Conservation (phyloP, 192 early-diverging fungal species). For the Backusella mclennaniae region DNA sequence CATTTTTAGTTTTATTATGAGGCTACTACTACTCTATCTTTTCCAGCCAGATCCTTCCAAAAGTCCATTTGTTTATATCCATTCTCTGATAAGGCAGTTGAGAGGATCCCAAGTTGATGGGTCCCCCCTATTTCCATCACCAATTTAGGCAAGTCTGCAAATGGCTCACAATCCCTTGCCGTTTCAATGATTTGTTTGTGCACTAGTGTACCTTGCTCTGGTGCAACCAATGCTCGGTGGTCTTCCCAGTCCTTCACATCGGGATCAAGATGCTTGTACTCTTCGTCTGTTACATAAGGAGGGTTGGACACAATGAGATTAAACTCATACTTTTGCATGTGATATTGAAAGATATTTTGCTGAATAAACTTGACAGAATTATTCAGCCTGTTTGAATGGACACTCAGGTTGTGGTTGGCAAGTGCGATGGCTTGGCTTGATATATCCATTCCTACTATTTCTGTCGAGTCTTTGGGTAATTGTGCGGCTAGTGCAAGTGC, state of each 20-base stretch:
- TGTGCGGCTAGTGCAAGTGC: conserved; percentile 67
- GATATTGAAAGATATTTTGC: conserved; percentile 43
- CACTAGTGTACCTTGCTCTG: conserved; percentile 57
- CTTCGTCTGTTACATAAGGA: conserved; percentile 77
- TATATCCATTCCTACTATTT: conserved; percentile 66
- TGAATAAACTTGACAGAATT: conserved; percentile 46
- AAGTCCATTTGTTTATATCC: conserved; percentile 60
- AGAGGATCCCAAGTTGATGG: conserved; percentile 60
- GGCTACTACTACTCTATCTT: conserved; percentile 64
- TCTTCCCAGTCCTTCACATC: conserved; percentile 91
- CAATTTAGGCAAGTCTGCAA: conserved; percentile 51
- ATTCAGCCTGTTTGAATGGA: conserved; percentile 19
- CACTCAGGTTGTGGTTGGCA: conserved; percentile 51
- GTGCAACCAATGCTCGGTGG: conserved; percentile 65
- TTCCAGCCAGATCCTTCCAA: conserved; percentile 80
- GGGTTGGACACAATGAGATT: conserved; percentile 90
- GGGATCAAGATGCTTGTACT: conserved; percentile 65
- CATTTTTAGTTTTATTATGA: conserved; percentile 24
- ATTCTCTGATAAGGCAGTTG: conserved; percentile 41
- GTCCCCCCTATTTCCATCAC: conserved; percentile 83
- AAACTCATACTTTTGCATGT: conserved; percentile 22
- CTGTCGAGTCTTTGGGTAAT: conserved; percentile 41
- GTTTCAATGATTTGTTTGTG: conserved; percentile 53
- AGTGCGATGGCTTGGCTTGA: conserved; percentile 60
- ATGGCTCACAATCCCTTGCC: not conserved